Conservation (phyloP, 2,329 filamentous ascomycete species). For the Beauveria sp. region DNA sequence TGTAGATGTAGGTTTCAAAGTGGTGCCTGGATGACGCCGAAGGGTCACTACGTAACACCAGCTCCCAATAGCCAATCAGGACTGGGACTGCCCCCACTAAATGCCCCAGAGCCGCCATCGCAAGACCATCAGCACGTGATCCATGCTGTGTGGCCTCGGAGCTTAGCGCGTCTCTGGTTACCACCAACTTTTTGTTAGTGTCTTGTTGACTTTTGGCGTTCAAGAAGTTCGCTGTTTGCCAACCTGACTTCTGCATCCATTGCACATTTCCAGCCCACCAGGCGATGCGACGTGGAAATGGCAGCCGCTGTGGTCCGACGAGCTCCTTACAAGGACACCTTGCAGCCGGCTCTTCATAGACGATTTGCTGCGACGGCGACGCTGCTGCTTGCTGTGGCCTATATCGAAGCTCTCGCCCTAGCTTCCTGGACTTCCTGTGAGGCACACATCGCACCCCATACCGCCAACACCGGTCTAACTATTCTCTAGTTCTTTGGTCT, state of each 20-base stretch:
- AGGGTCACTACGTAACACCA: conserved; percentile 15
- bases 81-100: not conserved
- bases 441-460: conserved; percentile 21
- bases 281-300: conserved; percentile 44
- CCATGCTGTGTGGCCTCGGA: conserved; percentile 7
- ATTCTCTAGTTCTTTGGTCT: conserved; percentile 65
- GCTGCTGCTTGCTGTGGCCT: conserved; percentile 63
- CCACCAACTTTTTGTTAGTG: conserved; percentile 7
- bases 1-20: conserved; percentile 11
- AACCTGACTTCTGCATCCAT: conserved; percentile 10
- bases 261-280: conserved; percentile 18
- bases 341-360: conserved; percentile 81
- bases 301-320: conserved; percentile 46
- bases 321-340: conserved; percentile 73
- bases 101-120: not conserved
- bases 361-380: conserved; percentile 74
- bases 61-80: not conserved
- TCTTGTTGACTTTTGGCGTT: conserved; percentile 8
- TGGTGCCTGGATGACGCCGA: conserved; percentile 17
- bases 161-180: conserved; percentile 7
- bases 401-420: conserved; percentile 62
- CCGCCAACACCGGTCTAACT: conserved; percentile 10
- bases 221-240: not conserved
- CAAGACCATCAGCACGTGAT: conserved; percentile 8
- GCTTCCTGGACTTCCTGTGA: conserved; percentile 62